Evolutionary conservation across 2,329 filamentous ascomycete species (phyloP).

Genomic region (Aquanectria penicillioides): DNA sequence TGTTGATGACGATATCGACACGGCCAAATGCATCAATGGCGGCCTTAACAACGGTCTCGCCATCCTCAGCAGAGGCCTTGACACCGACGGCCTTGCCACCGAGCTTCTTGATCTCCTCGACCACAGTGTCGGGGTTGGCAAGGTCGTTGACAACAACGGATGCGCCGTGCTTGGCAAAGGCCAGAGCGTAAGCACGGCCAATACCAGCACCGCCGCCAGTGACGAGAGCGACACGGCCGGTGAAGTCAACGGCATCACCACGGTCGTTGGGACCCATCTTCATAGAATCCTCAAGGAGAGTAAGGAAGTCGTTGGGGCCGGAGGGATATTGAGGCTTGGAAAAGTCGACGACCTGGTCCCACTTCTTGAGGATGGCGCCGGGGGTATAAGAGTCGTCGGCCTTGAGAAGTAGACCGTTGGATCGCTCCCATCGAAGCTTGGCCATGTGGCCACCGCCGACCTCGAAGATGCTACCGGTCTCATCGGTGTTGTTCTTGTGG

Average conservation of each 20-base stretch:
- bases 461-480: slow-evolving; percentile 93
- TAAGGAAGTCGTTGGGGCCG: slow-evolving; percentile 88
- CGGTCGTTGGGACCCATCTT: slow-evolving; percentile 78
- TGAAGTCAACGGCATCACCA: slow-evolving; percentile 82
- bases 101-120: slow-evolving; percentile 88
- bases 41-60: slow-evolving; percentile 88
- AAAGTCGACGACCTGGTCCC: slow-evolving; percentile 89
- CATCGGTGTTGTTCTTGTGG: slow-evolving; percentile 83
- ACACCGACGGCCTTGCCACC: slow-evolving; percentile 92
- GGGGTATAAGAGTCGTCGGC: slow-evolving; percentile 89
- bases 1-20: slow-evolving; percentile 96
- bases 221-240: slow-evolving; percentile 84
- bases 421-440: slow-evolving; percentile 95
- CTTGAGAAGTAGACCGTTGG: slow-evolving; percentile 88
- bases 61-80: slow-evolving; percentile 93
- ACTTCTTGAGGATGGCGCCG: slow-evolving; percentile 87
- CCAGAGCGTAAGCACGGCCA: slow-evolving; percentile 88
- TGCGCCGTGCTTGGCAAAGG: slow-evolving; percentile 85
- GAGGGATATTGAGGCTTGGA: slow-evolving; percentile 81
- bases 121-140: slow-evolving; percentile 88
- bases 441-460: slow-evolving; percentile 91
- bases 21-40: slow-evolving; percentile 95
- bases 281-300: slow-evolving; percentile 83
- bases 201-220: slow-evolving; percentile 92
- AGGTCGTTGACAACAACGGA: slow-evolving; percentile 95